phyloP scores from a whole-genome alignment of 169 alveolate genomes.

The Cyclospora cayetanensis region DNA sequence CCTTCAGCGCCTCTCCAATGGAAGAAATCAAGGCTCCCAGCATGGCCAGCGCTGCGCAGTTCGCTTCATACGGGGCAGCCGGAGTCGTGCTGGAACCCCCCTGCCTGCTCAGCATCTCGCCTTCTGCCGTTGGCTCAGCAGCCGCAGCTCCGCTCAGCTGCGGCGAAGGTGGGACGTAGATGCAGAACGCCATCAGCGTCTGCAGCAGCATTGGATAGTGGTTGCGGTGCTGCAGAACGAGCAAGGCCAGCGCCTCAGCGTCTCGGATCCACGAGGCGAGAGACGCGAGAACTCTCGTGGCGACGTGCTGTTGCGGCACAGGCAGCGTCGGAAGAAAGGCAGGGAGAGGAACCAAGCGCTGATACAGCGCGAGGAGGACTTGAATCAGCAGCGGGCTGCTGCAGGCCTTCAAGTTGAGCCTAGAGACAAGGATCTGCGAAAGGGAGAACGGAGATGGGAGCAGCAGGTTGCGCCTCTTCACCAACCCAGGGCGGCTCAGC shows the following conservation, averaged over 20 bases:
- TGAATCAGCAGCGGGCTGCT: slow-evolving; percentile 61
- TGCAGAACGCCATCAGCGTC: slow-evolving; percentile 64
- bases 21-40: not conserved
- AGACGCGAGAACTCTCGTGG: not conserved
- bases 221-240: slow-evolving; percentile 43
- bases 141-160: slow-evolving; percentile 6
- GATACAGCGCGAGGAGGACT: slow-evolving; percentile 54
- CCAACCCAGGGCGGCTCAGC: no score
- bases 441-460: no score
- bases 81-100: not conserved
- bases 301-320: slow-evolving; percentile 64
- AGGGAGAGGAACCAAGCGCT: slow-evolving; percentile 66
- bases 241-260: slow-evolving; percentile 31
- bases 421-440: slow-evolving; percentile 61
- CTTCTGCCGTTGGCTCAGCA: not conserved
- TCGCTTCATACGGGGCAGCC: slow-evolving; percentile 44
- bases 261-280: slow-evolving; percentile 44
- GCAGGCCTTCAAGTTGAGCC: slow-evolving; percentile 50
- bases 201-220: slow-evolving; percentile 68
- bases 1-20: not conserved
- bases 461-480: no score
- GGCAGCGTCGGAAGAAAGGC: slow-evolving; percentile 67
- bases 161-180: slow-evolving; percentile 47
- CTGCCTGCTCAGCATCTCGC: slow-evolving; percentile 19
- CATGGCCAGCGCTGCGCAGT: slow-evolving; percentile 12